Evolutionary conservation across 2,329 filamentous ascomycete genomes (phyloP).

Genomic region (Botrytis fragariae): DNA sequence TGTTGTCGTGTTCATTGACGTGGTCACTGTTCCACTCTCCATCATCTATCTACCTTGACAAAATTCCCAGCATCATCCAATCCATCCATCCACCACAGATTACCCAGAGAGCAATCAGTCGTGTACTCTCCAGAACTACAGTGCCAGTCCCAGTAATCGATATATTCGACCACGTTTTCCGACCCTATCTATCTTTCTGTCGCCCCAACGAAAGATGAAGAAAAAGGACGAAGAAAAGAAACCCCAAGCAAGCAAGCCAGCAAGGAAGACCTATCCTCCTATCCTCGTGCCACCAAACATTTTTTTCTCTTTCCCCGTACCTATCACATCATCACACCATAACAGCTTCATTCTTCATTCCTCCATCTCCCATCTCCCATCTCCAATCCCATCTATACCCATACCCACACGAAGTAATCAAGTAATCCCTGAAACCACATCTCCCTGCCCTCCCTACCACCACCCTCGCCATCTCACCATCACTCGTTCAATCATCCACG

Average conservation of each 20-base stretch:
- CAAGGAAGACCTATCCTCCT: neutral
- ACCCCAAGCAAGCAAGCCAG: neutral
- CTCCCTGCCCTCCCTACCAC: neutral
- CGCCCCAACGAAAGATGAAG: neutral
- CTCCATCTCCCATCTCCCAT: neutral
- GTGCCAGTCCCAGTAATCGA: neutral
- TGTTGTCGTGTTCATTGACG: constrained; percentile 10
- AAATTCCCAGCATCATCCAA: neutral
- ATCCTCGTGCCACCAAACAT: neutral
- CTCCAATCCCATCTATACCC: neutral
- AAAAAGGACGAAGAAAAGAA: neutral
- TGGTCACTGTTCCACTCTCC: constrained; percentile 10
- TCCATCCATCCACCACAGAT: neutral
- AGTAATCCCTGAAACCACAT: neutral
- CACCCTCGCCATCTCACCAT: neutral
- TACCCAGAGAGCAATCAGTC: neutral
- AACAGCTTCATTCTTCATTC: no score
- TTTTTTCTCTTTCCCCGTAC: neutral
- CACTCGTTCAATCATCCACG: no score
- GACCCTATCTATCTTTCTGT: neutral
- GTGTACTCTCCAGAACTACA: neutral
- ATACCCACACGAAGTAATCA: neutral
- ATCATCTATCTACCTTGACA: neutral
- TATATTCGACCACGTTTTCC: neutral
- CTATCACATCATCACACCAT: neutral